Evolutionary conservation across 257 asterid species (phyloP).

Genomic region (Rhazya stricta): DNA sequence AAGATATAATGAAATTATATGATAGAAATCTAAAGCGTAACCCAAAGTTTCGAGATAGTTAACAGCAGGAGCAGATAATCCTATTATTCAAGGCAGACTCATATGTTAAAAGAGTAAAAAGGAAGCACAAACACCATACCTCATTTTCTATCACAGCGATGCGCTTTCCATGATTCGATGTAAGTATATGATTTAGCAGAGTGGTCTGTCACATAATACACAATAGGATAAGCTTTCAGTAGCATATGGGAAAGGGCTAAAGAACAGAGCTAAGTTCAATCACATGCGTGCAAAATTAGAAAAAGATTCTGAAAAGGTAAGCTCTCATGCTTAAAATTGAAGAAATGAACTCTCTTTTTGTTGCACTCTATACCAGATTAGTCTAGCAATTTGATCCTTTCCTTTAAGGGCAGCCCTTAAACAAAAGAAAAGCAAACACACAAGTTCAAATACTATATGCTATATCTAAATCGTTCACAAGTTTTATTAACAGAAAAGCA

Average conservation of each 20-base stretch:
- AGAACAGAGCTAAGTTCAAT: background rate
- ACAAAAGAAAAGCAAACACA: too few species aligned
- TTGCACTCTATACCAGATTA: background rate
- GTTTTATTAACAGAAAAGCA: background rate
- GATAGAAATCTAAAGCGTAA: background rate
- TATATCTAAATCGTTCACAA: too few species aligned
- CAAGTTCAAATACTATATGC: too few species aligned
- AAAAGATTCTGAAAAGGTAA: background rate
- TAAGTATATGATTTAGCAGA: conserved; percentile 85
- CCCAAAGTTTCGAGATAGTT: background rate
- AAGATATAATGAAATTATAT: background rate
- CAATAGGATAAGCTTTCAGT: conserved; percentile 3
- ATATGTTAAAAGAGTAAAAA: background rate
- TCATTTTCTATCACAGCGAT: conserved; percentile 96
- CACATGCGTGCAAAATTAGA: conserved; percentile 10
- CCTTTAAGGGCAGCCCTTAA: background rate
- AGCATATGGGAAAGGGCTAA: background rate
- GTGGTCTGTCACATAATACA: conserved; percentile 66
- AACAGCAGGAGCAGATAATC: background rate
- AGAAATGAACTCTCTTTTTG: background rate
- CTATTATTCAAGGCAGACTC: background rate
- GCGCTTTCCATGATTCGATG: conserved; percentile 89
- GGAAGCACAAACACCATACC: conserved; percentile 40
- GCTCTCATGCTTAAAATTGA: background rate
- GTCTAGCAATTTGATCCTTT: too few species aligned